Conservation (phyloP, 2,329 filamentous ascomycete genomes). For the Fusarium longipes region DNA sequence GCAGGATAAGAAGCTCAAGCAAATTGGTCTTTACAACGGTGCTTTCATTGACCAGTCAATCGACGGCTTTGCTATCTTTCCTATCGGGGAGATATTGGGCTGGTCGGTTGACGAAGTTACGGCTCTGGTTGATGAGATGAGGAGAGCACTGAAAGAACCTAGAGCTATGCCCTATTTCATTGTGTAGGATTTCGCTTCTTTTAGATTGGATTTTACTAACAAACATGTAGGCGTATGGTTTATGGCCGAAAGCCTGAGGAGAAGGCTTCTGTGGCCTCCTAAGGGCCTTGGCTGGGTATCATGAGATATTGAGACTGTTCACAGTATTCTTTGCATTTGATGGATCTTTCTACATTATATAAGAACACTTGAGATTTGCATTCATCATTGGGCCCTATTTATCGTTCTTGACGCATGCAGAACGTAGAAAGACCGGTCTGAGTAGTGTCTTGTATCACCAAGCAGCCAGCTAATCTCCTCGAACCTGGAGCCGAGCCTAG, state of each 20-base stretch:
- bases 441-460: neutral
- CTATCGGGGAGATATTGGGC: constrained; percentile 29
- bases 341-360: neutral
- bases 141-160: constrained; percentile 16
- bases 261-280: neutral
- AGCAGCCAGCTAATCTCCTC: neutral
- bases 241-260: constrained; percentile 28
- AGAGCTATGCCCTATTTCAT: constrained; percentile 1
- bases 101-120: constrained; percentile 28
- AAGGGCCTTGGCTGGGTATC: neutral
- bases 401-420: neutral
- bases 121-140: constrained; percentile 28
- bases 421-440: neutral
- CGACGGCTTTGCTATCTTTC: constrained; percentile 31
- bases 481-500: neutral
- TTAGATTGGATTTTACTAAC: neutral
- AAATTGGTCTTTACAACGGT: constrained; percentile 27
- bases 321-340: neutral
- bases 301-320: no score
- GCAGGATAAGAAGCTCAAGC: constrained; percentile 31
- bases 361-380: neutral
- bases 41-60: constrained; percentile 30
- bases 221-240: constrained; percentile 9
- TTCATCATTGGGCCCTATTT: neutral
- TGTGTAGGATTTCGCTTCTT: neutral